Conservation (phyloP, 1,284 basidiomycete genomes). For the Coniferiporia sulphurascens region DNA sequence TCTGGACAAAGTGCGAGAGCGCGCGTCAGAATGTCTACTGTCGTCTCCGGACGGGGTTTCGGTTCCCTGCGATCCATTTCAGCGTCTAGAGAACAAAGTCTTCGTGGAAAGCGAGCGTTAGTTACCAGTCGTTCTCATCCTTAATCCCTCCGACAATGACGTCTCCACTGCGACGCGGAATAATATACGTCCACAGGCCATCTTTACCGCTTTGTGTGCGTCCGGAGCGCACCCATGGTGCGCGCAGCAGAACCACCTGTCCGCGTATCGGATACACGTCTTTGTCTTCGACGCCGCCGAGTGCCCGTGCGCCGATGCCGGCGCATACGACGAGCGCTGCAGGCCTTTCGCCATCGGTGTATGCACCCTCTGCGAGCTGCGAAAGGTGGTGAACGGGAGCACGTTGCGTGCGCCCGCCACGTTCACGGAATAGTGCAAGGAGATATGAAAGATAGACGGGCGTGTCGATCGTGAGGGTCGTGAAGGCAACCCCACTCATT, state of each 20-base stretch:
- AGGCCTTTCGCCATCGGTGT: slow-evolving; percentile 31
- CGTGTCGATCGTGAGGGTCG: slow-evolving; percentile 64
- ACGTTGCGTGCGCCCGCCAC: slow-evolving; percentile 56
- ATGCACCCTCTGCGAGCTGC: slow-evolving; percentile 59
- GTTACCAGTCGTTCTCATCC: slow-evolving; percentile 58
- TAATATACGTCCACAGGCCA: slow-evolving; percentile 63
- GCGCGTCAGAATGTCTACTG: slow-evolving; percentile 53
- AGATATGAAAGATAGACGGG: slow-evolving; percentile 68
- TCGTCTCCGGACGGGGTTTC: slow-evolving; percentile 53
- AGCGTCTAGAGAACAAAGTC: background rate
- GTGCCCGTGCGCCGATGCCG: slow-evolving; percentile 46
- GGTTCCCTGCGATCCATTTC: slow-evolving; percentile 39
- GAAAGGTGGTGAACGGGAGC: slow-evolving; percentile 58
- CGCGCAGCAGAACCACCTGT: slow-evolving; percentile 44
- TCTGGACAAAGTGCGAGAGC: slow-evolving; percentile 59
- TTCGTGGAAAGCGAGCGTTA: background rate
- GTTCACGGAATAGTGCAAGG: slow-evolving; percentile 50
- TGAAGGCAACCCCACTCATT: slow-evolving; percentile 50
- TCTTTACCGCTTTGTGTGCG: slow-evolving; percentile 44
- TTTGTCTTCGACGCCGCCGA: slow-evolving; percentile 43
- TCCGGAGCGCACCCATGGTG: slow-evolving; percentile 56
- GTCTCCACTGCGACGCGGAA: slow-evolving; percentile 63
- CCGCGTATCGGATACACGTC: slow-evolving; percentile 49
- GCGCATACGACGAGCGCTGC: slow-evolving; percentile 64
- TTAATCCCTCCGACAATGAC: slow-evolving; percentile 68